These are phyloP conservation scores for Paraphaeosphaeria sporulosa DNA, from an alignment of 2,329 filamentous ascomycete genomes.

Conservation along the genomic window DNA sequence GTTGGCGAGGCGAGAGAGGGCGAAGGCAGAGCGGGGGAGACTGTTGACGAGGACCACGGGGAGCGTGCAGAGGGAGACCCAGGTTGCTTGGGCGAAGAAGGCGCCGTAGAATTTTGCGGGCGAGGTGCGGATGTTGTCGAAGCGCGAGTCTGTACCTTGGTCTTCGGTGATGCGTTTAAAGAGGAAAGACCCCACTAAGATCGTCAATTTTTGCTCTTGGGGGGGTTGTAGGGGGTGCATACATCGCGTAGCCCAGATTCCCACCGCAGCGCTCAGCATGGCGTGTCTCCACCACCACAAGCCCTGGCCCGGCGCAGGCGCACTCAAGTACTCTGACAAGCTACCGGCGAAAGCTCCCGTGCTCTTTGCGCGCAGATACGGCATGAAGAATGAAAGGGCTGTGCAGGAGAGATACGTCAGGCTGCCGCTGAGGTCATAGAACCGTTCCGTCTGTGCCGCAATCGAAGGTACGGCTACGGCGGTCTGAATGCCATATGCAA, in stretches of 20 bases:
- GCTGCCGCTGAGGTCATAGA: constrained; percentile 73
- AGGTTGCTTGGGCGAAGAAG: constrained; percentile 69
- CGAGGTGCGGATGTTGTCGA: constrained; percentile 62
- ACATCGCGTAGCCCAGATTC: constrained; percentile 69
- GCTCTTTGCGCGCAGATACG: constrained; percentile 63
- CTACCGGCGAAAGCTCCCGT: constrained; percentile 55
- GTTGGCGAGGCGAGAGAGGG: constrained; percentile 21
- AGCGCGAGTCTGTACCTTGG: constrained; percentile 67
- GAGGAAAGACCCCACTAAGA: constrained; percentile 66
- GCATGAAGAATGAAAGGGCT: constrained; percentile 67
- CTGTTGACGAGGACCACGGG: constrained; percentile 71
- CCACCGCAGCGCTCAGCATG: constrained; percentile 62
- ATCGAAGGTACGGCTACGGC: constrained; percentile 70
- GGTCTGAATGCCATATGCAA: constrained; percentile 70
- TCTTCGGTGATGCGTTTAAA: constrained; percentile 65
- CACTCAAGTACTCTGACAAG: constrained; percentile 35
- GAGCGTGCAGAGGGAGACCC: constrained; percentile 72
- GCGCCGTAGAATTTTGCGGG: constrained; percentile 62
- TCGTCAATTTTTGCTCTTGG: too few species aligned
- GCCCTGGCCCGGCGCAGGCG: constrained; percentile 34
- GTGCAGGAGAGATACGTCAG: constrained; percentile 72
- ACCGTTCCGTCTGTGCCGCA: constrained; percentile 66
- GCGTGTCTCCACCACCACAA: constrained; percentile 68
- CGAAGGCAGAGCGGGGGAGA: constrained; percentile 62
- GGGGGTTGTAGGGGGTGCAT: constrained; percentile 27